A percentile compares a stretch with the other conserved stretches of the same genome.
These are phyloP conservation scores for Paramyrothecium sp. DNA, from an alignment of 2,329 filamentous ascomycete species.

Conservation along the genomic window DNA sequence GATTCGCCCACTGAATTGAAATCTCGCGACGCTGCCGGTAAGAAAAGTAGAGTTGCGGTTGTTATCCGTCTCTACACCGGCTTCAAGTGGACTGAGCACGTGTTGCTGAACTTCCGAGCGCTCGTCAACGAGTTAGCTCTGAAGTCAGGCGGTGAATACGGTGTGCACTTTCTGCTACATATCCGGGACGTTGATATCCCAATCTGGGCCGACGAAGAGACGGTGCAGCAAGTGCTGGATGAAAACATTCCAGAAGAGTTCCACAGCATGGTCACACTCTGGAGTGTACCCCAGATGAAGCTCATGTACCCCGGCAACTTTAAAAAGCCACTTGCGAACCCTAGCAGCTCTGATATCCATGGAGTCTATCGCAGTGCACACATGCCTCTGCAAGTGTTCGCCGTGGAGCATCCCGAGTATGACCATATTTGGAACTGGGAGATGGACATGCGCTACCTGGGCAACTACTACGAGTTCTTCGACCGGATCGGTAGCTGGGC, in stretches of 20 bases:
- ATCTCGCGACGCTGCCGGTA: slow-evolving; percentile 22
- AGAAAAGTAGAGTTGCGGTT: slow-evolving; percentile 65
- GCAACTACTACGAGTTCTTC: slow-evolving; percentile 72
- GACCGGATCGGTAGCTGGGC: slow-evolving; percentile 66
- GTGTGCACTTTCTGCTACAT: slow-evolving; percentile 80
- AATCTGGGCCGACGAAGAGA: slow-evolving; percentile 77
- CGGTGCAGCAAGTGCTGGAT: slow-evolving; percentile 69
- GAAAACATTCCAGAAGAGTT: slow-evolving; percentile 70
- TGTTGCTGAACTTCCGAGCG: slow-evolving; percentile 77
- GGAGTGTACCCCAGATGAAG: slow-evolving; percentile 83
- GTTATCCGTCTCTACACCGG: slow-evolving; percentile 79
- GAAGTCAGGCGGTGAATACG: slow-evolving; percentile 77
- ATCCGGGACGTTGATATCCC: slow-evolving; percentile 76
- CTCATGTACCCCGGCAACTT: slow-evolving; percentile 72
- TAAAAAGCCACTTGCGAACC: slow-evolving; percentile 64
- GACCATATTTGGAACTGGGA: slow-evolving; percentile 71
- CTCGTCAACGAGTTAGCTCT: slow-evolving; percentile 77
- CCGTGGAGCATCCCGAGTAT: slow-evolving; percentile 62
- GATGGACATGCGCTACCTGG: slow-evolving; percentile 65
- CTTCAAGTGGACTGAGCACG: slow-evolving; percentile 75
- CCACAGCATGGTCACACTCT: slow-evolving; percentile 75
- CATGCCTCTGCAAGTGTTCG: slow-evolving; percentile 63
- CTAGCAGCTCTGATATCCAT: slow-evolving; percentile 57
- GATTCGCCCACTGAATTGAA: slow-evolving; percentile 35
- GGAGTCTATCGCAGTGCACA: slow-evolving; percentile 68